Evolutionary conservation across 2,329 filamentous ascomycete genomes (phyloP), one percentile per base, ranked within the genome.

Genomic region (Talaromyces sp.): DNA sequence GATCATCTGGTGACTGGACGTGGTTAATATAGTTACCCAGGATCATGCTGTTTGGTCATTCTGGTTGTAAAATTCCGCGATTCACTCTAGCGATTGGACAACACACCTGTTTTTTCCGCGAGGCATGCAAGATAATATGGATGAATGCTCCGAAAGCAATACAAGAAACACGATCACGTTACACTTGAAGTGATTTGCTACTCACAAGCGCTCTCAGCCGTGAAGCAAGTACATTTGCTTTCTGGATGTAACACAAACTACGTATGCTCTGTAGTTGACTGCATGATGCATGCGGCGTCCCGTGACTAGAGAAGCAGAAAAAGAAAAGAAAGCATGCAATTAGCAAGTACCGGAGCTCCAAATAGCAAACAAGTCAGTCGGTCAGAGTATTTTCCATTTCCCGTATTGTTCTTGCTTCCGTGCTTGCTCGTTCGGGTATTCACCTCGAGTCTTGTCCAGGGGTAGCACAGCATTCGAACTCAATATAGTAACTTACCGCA

Each of bases 391-490:
- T 37, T 15, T 4, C 3, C 13, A 22, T 22, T 39, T 22, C n/a
- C 39, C 31, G 52, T 39, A 56, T 56, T 56, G 50, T 35, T 11
- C 50, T 54, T 35, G 17, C 17, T 35, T 54, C 31, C 17, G 3
- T 15, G n/a, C 31, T 22, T 22, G 27, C 33, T 22, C 52, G 6
- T 13, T 33, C 52, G 11, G 52, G 31, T 37, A n/a, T 37, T 56
- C 19, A 5, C 11, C 52, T 59, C 56, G 56, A 59, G 56, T 45
- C 39, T 37, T 45, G 37, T 39, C 56, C 45, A 59, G 56, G 7
- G 7, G 56, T 59, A 37, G 45, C 39, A 59, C 56, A 43, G 13
- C 37, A 59, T 59, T 17, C 17, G 45, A 45, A 59, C 56, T 43
- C 13, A 31, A 45, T 57, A 35, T 39, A 25, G 31, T 39, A 25